A percentile compares a stretch with the other conserved stretches of the same genome.
Conservation (phyloP, 2,329 filamentous ascomycete species). For the Westerdykella aurantiaca region DNA sequence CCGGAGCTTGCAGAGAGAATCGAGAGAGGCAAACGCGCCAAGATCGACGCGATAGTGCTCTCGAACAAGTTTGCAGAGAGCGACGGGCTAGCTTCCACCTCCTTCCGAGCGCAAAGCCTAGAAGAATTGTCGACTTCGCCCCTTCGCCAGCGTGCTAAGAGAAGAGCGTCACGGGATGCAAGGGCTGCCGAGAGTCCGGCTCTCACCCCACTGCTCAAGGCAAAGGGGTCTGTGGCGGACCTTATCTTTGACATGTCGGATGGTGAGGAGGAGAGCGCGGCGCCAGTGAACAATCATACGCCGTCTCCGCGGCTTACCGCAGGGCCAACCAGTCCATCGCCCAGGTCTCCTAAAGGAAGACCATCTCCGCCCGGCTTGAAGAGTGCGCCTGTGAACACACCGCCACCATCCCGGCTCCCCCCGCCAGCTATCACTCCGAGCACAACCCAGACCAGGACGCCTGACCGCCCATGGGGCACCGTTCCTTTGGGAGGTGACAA, state of each 20-base stretch:
- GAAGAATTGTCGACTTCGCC: slow-evolving; percentile 56
- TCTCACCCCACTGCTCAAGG: slow-evolving; percentile 61
- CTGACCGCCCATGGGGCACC: slow-evolving; percentile 48
- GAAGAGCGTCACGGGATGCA: slow-evolving; percentile 38
- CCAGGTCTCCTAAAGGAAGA: slow-evolving; percentile 14
- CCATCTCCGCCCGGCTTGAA: slow-evolving; percentile 6
- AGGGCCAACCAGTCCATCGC: neutral
- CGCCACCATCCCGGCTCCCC: neutral
- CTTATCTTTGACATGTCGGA: slow-evolving; percentile 96
- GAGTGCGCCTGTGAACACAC: neutral
- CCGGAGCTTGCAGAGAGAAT: slow-evolving; percentile 60
- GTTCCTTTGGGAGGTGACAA: slow-evolving; percentile 55
- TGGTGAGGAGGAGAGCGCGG: slow-evolving; percentile 45
- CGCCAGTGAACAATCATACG: slow-evolving; percentile 9
- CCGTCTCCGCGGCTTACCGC: slow-evolving; percentile 20
- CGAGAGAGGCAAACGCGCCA: slow-evolving; percentile 61
- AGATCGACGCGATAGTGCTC: slow-evolving; percentile 71
- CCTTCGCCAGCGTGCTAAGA: slow-evolving; percentile 39
- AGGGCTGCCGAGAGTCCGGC: slow-evolving; percentile 54
- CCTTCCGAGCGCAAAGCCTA: slow-evolving; percentile 57
- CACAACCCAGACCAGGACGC: slow-evolving; percentile 19
- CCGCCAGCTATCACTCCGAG: slow-evolving; percentile 13
- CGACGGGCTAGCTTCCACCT: slow-evolving; percentile 57
- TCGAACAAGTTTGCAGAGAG: slow-evolving; percentile 59
- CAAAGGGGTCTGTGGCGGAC: slow-evolving; percentile 64